These are phyloP conservation scores for Ophiocordyceps camponoti-saundersi DNA, from an alignment of 2,329 filamentous ascomycete genomes.

Conservation along the genomic window DNA sequence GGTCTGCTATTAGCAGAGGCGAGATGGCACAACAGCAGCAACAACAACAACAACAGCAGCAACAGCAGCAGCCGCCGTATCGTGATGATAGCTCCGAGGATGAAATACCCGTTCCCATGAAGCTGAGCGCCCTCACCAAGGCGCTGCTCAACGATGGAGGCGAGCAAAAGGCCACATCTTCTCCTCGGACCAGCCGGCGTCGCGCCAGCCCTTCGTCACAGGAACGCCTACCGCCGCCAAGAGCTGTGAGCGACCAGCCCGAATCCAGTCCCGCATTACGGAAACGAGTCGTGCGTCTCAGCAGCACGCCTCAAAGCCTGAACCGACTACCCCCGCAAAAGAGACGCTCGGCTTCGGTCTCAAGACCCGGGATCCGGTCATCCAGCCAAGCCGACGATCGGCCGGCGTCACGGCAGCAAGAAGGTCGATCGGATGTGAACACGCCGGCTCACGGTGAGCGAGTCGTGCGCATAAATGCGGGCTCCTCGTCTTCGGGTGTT, in stretches of 20 bases:
- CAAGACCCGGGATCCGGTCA: slow-evolving; percentile 16
- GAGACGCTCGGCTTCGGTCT: slow-evolving; percentile 33
- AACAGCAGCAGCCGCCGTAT: slow-evolving; percentile 28
- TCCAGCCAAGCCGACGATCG: slow-evolving; percentile 20
- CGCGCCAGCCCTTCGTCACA: too few species aligned
- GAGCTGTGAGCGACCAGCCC: slow-evolving; percentile 29
- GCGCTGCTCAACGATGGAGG: slow-evolving; percentile 53
- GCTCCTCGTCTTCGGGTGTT: slow-evolving; percentile 26
- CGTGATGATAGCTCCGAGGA: slow-evolving; percentile 81
- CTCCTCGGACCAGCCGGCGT: slow-evolving; percentile 26
- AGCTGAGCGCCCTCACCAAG: slow-evolving; percentile 83
- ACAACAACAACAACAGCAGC: slow-evolving; percentile 27
- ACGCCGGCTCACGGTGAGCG: slow-evolving; percentile 34
- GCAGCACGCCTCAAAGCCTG: slow-evolving; percentile 29
- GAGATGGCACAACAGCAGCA: slow-evolving; percentile 17
- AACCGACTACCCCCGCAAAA: slow-evolving; percentile 18
- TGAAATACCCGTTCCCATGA: slow-evolving; percentile 80
- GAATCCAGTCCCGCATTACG: slow-evolving; percentile 16
- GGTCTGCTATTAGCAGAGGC: slow-evolving; percentile 25
- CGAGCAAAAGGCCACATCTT: slow-evolving; percentile 21
- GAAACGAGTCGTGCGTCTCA: slow-evolving; percentile 41
- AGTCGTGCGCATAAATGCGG: slow-evolving; percentile 36
- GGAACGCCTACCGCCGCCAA: slow-evolving; percentile 6
- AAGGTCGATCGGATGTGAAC: slow-evolving; percentile 24
- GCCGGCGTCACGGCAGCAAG: slow-evolving; percentile 21